Evolutionary conservation across 164 flowering plant genomes (phyloP).

Genomic region (Piper betle): DNA sequence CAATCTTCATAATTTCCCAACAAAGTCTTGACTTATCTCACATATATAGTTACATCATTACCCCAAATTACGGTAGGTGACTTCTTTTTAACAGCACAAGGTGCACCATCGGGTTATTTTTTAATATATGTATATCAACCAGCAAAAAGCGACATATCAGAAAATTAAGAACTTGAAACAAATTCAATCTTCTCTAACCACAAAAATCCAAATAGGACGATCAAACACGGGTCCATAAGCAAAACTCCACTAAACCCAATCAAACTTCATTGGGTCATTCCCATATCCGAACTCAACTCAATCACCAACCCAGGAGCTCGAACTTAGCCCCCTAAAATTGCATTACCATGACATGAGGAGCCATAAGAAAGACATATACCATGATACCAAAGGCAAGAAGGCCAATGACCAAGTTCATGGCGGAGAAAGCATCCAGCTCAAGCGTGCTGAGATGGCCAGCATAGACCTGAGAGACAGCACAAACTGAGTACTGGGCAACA

Average conservation of each 20-base stretch:
- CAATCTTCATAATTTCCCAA: too few species aligned
- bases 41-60: too few species aligned
- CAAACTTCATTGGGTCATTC: not conserved
- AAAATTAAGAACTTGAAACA: too few species aligned
- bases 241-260: not conserved
- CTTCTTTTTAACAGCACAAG: too few species aligned
- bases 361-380: constrained; percentile 7
- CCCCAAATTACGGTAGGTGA: too few species aligned
- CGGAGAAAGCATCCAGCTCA: constrained; percentile 21
- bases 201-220: too few species aligned
- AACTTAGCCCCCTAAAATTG: not conserved
- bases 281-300: not conserved
- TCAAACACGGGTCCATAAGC: not conserved
- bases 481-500: constrained; percentile 20
- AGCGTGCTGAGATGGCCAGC: constrained; percentile 19
- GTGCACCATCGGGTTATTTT: too few species aligned
- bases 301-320: not conserved
- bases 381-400: constrained; percentile 19
- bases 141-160: too few species aligned
- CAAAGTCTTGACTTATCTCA: too few species aligned
- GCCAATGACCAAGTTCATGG: constrained; percentile 20
- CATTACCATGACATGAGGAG: not conserved
- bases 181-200: too few species aligned
- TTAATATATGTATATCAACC: too few species aligned
- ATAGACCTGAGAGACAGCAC: constrained; percentile 18